These are phyloP conservation scores for Punctularia strigosozonata DNA, from an alignment of 768 basidiomycete genomes.

Conservation along the genomic window DNA sequence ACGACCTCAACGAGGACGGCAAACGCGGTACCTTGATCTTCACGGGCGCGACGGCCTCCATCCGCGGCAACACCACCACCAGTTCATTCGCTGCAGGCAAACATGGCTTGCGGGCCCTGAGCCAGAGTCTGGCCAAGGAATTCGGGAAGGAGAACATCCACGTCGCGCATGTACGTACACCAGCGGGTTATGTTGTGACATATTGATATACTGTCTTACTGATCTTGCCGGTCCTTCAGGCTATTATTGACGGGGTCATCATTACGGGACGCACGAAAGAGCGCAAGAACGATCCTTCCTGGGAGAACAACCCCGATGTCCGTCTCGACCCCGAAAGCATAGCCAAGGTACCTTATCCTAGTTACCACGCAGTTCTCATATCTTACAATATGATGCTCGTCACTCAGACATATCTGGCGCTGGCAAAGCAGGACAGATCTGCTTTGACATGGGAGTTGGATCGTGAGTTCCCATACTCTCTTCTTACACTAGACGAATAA, in stretches of 20 bases:
- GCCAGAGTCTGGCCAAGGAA: slow-evolving; percentile 18
- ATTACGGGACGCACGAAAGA: slow-evolving; percentile 17
- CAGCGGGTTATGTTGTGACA: background rate
- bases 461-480: slow-evolving; percentile 29
- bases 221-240: slow-evolving; percentile 24
- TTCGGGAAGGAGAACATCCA: slow-evolving; percentile 20
- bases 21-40: slow-evolving; percentile 30
- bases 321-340: slow-evolving; percentile 57
- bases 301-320: slow-evolving; percentile 31
- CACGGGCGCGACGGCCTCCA: slow-evolving; percentile 31
- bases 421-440: slow-evolving; percentile 57
- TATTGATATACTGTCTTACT: background rate
- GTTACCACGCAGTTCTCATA: background rate
- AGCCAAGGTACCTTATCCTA: slow-evolving; percentile 35
- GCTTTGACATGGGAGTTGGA: slow-evolving; percentile 77
- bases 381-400: background rate
- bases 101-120: slow-evolving; percentile 25
- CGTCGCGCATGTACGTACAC: slow-evolving; percentile 49
- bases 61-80: slow-evolving; percentile 26
- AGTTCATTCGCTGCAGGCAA: slow-evolving; percentile 30
- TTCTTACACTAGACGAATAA: background rate
- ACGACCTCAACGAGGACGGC: slow-evolving; percentile 17
- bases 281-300: slow-evolving; percentile 20
- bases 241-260: slow-evolving; percentile 57
- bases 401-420: slow-evolving; percentile 50